These are phyloP conservation scores for Colletotrichum graminicola DNA, from an alignment of 2,329 filamentous ascomycete genomes.

Conservation along the genomic window DNA sequence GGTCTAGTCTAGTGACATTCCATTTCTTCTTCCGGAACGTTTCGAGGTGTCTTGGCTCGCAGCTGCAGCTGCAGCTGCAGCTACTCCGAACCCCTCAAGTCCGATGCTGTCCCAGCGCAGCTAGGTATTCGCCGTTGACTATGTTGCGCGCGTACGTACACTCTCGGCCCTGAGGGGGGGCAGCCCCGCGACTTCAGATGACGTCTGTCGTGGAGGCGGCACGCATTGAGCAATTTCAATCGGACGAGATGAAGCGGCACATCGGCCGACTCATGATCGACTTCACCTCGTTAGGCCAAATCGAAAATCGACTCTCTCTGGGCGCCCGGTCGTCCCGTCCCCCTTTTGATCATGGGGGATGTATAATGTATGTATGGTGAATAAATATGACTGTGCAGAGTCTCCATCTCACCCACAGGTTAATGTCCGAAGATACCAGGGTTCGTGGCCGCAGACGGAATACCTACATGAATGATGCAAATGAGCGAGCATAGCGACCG, in stretches of 20 bases:
- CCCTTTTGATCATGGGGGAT: slow-evolving; percentile 15
- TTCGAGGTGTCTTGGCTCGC: slow-evolving; percentile 36
- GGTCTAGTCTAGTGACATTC: slow-evolving; percentile 10
- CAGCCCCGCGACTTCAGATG: slow-evolving; percentile 27
- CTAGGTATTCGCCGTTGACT: slow-evolving; percentile 18
- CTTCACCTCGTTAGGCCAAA: slow-evolving; percentile 26
- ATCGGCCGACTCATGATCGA: slow-evolving; percentile 35
- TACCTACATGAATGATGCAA: slow-evolving; percentile 36
- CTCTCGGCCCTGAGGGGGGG: neutral
- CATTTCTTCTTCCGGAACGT: slow-evolving; percentile 36
- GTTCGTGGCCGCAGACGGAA: slow-evolving; percentile 29
- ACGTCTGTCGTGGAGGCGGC: slow-evolving; percentile 36
- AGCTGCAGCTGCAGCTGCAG: slow-evolving; percentile 14
- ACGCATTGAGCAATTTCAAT: slow-evolving; percentile 42
- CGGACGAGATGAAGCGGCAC: slow-evolving; percentile 32
- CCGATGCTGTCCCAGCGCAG: neutral
- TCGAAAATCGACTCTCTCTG: slow-evolving; percentile 31
- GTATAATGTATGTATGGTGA: slow-evolving; percentile 15
- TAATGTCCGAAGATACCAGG: slow-evolving; percentile 42
- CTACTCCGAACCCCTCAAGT: slow-evolving; percentile 19
- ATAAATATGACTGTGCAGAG: slow-evolving; percentile 34
- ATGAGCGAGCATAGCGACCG: slow-evolving; percentile 36
- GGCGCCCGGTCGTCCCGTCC: neutral
- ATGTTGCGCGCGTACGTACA: slow-evolving; percentile 1
- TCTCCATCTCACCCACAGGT: slow-evolving; percentile 38